phyloP scores from a whole-genome alignment of 495 filamentous ascomycete genomes.

The Trypethelium eluteriae region DNA sequence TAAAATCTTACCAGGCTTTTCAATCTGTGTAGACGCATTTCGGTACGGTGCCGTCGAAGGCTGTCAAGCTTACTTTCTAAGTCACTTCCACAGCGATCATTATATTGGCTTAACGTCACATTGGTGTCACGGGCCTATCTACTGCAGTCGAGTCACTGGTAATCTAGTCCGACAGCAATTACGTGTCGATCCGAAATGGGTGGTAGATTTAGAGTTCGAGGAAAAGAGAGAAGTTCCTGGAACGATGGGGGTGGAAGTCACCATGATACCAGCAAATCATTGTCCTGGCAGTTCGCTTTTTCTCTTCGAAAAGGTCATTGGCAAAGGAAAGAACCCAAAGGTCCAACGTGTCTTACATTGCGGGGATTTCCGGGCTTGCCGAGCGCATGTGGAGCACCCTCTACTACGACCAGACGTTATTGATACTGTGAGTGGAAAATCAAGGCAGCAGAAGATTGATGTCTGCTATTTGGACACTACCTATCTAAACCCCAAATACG shows the following conservation, averaged over 20 bases:
- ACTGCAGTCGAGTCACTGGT: constrained; percentile 84
- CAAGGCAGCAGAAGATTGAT: constrained; percentile 77
- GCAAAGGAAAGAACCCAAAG: constrained; percentile 48
- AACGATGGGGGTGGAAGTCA: constrained; percentile 74
- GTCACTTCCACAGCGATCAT: constrained; percentile 96
- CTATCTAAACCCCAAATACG: constrained; percentile 90
- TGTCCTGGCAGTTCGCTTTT: constrained; percentile 93
- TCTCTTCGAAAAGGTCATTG: constrained; percentile 73
- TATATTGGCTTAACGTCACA: constrained; percentile 82
- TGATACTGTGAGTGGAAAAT: constrained; percentile 59
- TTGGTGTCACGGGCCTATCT: constrained; percentile 93
- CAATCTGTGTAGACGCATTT: constrained; percentile 92
- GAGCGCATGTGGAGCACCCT: constrained; percentile 77
- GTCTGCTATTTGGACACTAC: constrained; percentile 96
- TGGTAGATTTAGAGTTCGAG: constrained; percentile 83
- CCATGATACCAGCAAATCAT: constrained; percentile 94
- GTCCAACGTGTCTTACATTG: constrained; percentile 82
- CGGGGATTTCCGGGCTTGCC: constrained; percentile 88
- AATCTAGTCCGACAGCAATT: constrained; percentile 84
- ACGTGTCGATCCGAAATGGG: constrained; percentile 74
- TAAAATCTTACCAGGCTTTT: constrained; percentile 89
- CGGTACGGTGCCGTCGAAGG: constrained; percentile 88
- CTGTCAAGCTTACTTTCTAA: constrained; percentile 91
- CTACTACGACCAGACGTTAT: constrained; percentile 65
- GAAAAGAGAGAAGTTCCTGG: constrained; percentile 67